These are phyloP conservation scores for Barnettozyma siamensis DNA, from an alignment of 805 yeast genomes.

Conservation along the genomic window DNA sequence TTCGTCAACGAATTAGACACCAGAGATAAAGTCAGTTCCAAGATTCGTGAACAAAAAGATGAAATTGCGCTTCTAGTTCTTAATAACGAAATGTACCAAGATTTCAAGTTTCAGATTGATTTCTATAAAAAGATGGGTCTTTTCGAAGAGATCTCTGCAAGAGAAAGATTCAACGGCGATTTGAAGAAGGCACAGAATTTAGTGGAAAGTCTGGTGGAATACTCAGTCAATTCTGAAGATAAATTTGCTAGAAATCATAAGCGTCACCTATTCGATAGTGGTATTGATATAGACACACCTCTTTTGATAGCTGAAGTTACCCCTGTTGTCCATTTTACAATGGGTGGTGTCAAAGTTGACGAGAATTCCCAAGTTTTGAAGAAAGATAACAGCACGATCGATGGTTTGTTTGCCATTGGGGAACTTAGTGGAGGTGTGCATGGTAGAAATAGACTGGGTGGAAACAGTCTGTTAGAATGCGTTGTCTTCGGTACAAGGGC, in stretches of 20 bases:
- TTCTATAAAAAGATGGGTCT: constrained; percentile 41
- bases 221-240: constrained; percentile 24
- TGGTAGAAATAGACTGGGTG: constrained; percentile 51
- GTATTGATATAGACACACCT: constrained; percentile 22
- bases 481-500: constrained; percentile 50
- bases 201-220: constrained; percentile 16
- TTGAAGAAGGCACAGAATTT: constrained; percentile 17
- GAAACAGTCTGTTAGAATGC: constrained; percentile 23
- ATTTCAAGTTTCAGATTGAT: constrained; percentile 43
- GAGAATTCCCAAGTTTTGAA: constrained; percentile 39
- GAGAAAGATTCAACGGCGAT: constrained; percentile 25
- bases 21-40: constrained; percentile 46
- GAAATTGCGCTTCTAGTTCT: constrained; percentile 32
- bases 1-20: constrained; percentile 50
- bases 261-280: constrained; percentile 26
- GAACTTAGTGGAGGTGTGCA: constrained; percentile 68
- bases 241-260: constrained; percentile 31
- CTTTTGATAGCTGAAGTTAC: constrained; percentile 48
- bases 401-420: constrained; percentile 57
- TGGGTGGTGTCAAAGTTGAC: constrained; percentile 60
- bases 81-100: constrained; percentile 39
- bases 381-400: constrained; percentile 26
- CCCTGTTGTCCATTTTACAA: constrained; percentile 61
- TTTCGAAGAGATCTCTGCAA: constrained; percentile 25
- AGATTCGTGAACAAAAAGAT: constrained; percentile 30